Conservation (phyloP, 2,329 filamentous ascomycete genomes). For the Aspergillus aculeatinus region DNA sequence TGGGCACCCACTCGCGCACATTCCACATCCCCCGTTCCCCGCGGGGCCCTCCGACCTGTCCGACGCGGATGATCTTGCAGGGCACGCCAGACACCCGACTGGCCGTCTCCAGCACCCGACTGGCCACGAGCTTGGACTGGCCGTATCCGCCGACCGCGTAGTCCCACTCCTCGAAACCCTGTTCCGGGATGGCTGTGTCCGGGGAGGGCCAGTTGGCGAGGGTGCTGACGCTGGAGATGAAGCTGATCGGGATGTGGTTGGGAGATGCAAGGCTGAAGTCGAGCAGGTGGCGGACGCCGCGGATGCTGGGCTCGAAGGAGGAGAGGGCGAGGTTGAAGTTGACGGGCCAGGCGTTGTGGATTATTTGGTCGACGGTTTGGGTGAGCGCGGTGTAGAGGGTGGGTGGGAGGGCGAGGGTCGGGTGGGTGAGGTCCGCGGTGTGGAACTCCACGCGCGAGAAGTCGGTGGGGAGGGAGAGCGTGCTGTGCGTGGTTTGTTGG, state of each 20-base stretch:
- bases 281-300: constrained; percentile 24
- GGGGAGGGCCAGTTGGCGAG: constrained; percentile 21
- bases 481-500: not conserved
- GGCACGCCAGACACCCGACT: constrained; percentile 22
- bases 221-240: constrained; percentile 28
- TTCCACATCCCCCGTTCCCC: constrained; percentile 54
- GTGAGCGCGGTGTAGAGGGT: constrained; percentile 16
- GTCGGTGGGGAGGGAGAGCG: not conserved
- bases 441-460: constrained; percentile 29
- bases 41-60: constrained; percentile 35
- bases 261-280: constrained; percentile 23
- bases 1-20: constrained; percentile 46
- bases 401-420: constrained; percentile 18
- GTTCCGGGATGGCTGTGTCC: not conserved
- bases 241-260: constrained; percentile 23
- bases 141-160: constrained; percentile 35
- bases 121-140: constrained; percentile 40
- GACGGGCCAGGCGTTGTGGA: constrained; percentile 35
- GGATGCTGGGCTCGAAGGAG: constrained; percentile 30
- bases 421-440: constrained; percentile 18
- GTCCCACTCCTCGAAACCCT: constrained; percentile 16
- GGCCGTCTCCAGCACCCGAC: constrained; percentile 45
- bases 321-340: constrained; percentile 31
- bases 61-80: constrained; percentile 30
- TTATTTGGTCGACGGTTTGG: constrained; percentile 19